Evolutionary conservation across 164 flowering plant species (phyloP).

Genomic region (Dillenia suffruticosa): DNA sequence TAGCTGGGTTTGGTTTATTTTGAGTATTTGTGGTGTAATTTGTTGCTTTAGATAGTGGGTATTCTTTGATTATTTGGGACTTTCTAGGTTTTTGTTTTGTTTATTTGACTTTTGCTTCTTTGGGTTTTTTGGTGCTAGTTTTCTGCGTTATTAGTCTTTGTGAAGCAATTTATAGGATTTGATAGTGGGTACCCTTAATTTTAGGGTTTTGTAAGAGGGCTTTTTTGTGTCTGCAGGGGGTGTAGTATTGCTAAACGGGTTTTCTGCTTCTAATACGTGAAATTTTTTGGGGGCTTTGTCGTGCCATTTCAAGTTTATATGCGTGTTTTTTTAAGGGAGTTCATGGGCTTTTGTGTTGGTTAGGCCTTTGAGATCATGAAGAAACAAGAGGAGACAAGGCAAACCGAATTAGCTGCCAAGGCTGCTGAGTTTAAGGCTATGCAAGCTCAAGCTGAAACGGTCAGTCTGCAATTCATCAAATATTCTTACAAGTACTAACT

Average conservation of each 20-base stretch:
- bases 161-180: too few species aligned
- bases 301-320: background rate
- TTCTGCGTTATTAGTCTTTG: too few species aligned
- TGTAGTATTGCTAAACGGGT: too few species aligned
- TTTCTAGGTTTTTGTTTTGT: background rate
- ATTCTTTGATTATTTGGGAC: background rate
- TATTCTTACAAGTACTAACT: too few species aligned
- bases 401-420: constrained; percentile 41
- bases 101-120: too few species aligned
- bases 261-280: too few species aligned
- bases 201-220: too few species aligned
- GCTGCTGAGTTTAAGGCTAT: constrained; percentile 61
- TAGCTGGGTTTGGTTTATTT: background rate
- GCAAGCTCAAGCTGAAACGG: constrained; percentile 72
- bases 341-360: constrained; percentile 5
- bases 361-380: constrained; percentile 70
- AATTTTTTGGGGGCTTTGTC: too few species aligned
- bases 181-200: too few species aligned
- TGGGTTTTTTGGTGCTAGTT: too few species aligned
- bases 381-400: constrained; percentile 86
- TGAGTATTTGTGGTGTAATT: background rate
- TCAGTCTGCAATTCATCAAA: constrained; percentile 22
- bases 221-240: too few species aligned
- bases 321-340: background rate
- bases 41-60: background rate